Evolutionary conservation across 2,329 filamentous ascomycete species (phyloP), one percentile per base, ranked within the genome.

Genomic region (Zalaria obscura): DNA sequence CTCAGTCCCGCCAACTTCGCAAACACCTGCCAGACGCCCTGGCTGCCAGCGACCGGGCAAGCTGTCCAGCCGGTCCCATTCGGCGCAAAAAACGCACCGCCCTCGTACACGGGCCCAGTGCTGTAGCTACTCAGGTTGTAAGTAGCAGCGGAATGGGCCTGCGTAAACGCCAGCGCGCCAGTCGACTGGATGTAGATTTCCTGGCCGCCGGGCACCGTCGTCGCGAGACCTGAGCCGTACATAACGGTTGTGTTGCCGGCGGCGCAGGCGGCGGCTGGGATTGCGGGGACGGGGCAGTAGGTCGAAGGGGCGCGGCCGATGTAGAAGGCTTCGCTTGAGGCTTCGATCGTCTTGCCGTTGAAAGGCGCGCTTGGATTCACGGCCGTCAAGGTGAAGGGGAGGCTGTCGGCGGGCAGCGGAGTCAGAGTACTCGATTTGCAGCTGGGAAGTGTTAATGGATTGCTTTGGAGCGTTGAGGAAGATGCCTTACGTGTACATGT

Each of bases 181-280:
- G 45, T 40, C 4, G 35, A 45, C 38, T 48, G 43, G 34, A 48
- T 46, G 40, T 47, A 53, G 39, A 45, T 42, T 5, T 27, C 27
- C 38, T 53, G 51, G 35, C 50, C 50, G 37, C 50, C 51, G 6
- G 51, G 51, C 4, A 52, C 50, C 26, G 35, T 36, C 28, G 44
- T 45, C 6, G 45, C 41, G 40, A 45, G 47, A 11, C 35, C 42
- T 26, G 38, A 36, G n/a, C 41, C 40, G 39, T 37, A 29, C 27
- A 48, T 32, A n/a, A 48, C 36, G 3, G 45, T 44, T 10, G 42
- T 45, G 32, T 43, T 45, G 5, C 34, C 29, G 35, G 39, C 39
- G 28, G 38, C 41, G 9, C 39, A 46, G 29, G 38, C 38, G 35
- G 35, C 40, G 37, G 37, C 35, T 33, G 28, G 36, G 25, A 39